Evolutionary conservation across 78 protist species (phyloP).

Genomic region (Anaeramoeba ignava): DNA sequence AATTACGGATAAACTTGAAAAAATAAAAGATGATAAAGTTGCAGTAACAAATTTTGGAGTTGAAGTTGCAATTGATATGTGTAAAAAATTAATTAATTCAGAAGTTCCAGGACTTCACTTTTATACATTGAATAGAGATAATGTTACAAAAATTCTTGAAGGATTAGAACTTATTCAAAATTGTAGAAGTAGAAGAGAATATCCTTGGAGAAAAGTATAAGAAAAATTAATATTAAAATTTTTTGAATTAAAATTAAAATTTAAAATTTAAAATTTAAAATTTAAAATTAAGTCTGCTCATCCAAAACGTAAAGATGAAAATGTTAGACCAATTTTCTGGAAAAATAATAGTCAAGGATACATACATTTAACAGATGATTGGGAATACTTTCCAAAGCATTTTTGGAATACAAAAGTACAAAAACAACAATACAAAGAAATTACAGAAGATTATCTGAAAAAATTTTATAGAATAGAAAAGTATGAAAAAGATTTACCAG

Average conservation of each 20-base stretch:
- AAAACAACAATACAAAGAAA: too few species aligned
- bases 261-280: neutral
- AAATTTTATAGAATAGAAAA: too few species aligned
- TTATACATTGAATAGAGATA: slow-evolving; percentile 83
- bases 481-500: too few species aligned
- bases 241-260: neutral
- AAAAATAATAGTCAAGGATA: slow-evolving; percentile 62
- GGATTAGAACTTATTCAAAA: slow-evolving; percentile 19
- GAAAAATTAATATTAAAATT: slow-evolving; percentile 1
- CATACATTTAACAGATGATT: slow-evolving; percentile 50
- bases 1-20: neutral
- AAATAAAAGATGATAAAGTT: neutral
- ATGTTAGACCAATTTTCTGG: slow-evolving; percentile 85
- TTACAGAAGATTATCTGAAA: too few species aligned
- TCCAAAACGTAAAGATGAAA: slow-evolving; percentile 36
- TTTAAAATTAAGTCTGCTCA: slow-evolving; percentile 22
- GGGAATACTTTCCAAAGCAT: slow-evolving; percentile 97
- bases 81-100: too few species aligned
- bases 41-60: neutral
- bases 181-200: slow-evolving; percentile 9
- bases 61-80: neutral
- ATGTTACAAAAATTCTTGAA: slow-evolving; percentile 35
- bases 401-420: too few species aligned
- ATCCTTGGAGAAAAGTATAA: slow-evolving; percentile 44
- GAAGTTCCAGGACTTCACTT: slow-evolving; percentile 78